These are phyloP conservation scores for Edaphochlamys debaryana DNA, from an alignment of 139 green algal genomes.

Conservation along the genomic window DNA sequence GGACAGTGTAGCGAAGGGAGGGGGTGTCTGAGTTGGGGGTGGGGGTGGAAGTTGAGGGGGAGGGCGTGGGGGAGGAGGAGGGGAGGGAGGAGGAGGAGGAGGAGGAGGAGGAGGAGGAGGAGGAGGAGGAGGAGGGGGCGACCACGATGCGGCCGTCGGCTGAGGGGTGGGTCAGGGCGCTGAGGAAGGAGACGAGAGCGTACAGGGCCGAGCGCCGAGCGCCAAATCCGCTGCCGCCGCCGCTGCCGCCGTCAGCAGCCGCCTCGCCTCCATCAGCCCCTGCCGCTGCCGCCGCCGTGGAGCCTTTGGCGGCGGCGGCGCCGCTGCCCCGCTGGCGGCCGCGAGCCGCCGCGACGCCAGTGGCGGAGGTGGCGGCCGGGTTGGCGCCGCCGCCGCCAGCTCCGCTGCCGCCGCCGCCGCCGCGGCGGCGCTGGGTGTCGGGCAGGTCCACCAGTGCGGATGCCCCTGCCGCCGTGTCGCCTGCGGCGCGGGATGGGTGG, in stretches of 20 bases:
- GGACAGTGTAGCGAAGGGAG: constrained; percentile 82
- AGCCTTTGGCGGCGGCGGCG: too few species aligned
- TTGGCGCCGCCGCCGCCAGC: background rate
- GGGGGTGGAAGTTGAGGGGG: constrained; percentile 89
- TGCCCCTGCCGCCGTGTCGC: background rate
- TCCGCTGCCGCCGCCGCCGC: too few species aligned
- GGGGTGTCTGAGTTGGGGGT: constrained; percentile 68
- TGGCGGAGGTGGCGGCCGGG: too few species aligned
- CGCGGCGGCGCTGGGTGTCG: background rate
- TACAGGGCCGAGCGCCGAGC: constrained; percentile 60
- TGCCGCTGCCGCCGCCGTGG: background rate
- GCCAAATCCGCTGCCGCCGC: background rate
- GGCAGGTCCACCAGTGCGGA: background rate
- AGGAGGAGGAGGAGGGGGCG: background rate
- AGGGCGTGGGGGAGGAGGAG: constrained; percentile 36
- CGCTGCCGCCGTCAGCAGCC: too few species aligned
- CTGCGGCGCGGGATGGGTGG: too few species aligned
- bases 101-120: constrained; percentile 88
- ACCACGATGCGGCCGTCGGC: constrained; percentile 89
- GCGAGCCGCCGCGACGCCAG: too few species aligned
- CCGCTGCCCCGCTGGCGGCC: too few species aligned
- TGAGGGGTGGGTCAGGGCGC: constrained; percentile 82
- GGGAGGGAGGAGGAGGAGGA: constrained; percentile 75
- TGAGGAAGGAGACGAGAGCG: constrained; percentile 78
- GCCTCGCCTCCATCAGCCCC: background rate